These are phyloP conservation scores for Laetiporus sulphureus DNA, from an alignment of 1,284 basidiomycete species.

Conservation along the genomic window DNA sequence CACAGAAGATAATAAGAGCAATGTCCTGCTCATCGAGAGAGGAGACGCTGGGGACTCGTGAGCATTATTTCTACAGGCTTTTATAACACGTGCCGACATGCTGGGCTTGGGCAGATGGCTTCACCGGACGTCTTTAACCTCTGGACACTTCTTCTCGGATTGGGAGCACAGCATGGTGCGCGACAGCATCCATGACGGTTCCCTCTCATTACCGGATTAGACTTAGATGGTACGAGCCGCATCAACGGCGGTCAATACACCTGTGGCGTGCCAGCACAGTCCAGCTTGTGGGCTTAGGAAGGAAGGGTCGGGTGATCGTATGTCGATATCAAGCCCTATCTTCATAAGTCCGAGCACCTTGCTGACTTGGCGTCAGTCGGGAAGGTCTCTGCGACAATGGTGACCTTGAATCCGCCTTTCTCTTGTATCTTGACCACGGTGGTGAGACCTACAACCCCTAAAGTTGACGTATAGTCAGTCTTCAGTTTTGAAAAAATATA, in stretches of 20 bases:
- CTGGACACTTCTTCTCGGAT: neutral
- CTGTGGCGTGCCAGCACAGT: conserved; percentile 5
- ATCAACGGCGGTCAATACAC: conserved; percentile 6
- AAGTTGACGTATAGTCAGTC: neutral
- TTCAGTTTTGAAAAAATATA: neutral
- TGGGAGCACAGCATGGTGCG: neutral
- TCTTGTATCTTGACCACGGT: conserved; percentile 63
- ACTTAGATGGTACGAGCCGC: conserved; percentile 4
- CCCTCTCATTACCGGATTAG: conserved; percentile 2
- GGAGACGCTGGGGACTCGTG: conserved; percentile 4
- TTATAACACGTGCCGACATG: neutral
- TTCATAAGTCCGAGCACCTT: conserved; percentile 16
- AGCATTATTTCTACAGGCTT: neutral
- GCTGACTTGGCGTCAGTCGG: conserved; percentile 63
- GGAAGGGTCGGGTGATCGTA: neutral
- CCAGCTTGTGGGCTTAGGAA: conserved; percentile 3
- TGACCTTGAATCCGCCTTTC: conserved; percentile 47
- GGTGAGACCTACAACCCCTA: conserved; percentile 71
- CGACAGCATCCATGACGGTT: neutral
- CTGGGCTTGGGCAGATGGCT: too few species aligned
- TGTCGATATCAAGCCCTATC: neutral
- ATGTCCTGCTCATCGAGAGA: conserved; percentile 3
- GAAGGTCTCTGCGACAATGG: conserved; percentile 61
- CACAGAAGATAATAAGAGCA: neutral
- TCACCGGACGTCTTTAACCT: neutral